Conservation (phyloP, 1,284 basidiomycete genomes). For the Gymnopus androsaceus region DNA sequence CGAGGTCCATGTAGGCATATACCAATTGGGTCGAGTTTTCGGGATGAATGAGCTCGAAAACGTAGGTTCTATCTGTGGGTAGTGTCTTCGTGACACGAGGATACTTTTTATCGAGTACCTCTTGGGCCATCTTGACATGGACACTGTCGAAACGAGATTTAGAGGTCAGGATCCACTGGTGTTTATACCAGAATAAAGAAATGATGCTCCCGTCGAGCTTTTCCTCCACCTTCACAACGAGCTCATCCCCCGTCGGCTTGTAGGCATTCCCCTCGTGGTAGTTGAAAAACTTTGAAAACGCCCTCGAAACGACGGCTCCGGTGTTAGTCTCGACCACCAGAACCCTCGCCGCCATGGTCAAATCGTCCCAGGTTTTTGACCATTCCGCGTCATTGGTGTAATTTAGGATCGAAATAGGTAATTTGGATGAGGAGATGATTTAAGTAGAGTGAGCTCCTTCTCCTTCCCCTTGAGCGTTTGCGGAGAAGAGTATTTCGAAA, state of each 20-base stretch:
- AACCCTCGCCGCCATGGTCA: conserved; percentile 12
- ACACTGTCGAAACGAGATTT: conserved; percentile 14
- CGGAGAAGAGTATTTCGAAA: not conserved
- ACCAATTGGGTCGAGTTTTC: not conserved
- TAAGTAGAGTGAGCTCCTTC: conserved; percentile 15
- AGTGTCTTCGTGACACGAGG: not conserved
- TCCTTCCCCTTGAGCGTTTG: conserved; percentile 5
- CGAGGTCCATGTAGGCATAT: conserved; percentile 12
- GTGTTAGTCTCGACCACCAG: conserved; percentile 12
- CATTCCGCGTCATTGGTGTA: conserved; percentile 12
- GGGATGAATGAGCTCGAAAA: conserved; percentile 18
- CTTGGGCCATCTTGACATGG: conserved; percentile 14
- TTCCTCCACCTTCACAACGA: conserved; percentile 11
- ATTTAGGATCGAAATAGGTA: conserved; percentile 17
- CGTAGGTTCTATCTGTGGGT: conserved; percentile 13
- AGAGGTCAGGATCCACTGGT: conserved; percentile 14
- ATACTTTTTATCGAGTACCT: conserved; percentile 14
- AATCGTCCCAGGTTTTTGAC: conserved; percentile 1
- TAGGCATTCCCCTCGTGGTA: conserved; percentile 16
- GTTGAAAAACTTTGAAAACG: conserved; percentile 20
- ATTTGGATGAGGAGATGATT: conserved; percentile 13
- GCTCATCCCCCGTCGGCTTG: conserved; percentile 9
- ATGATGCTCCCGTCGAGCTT: conserved; percentile 20
- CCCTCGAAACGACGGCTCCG: conserved; percentile 14
- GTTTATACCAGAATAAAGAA: conserved; percentile 15